Evolutionary conservation across 257 asterid genomes (phyloP).

Genomic region (Scutellaria barbata): DNA sequence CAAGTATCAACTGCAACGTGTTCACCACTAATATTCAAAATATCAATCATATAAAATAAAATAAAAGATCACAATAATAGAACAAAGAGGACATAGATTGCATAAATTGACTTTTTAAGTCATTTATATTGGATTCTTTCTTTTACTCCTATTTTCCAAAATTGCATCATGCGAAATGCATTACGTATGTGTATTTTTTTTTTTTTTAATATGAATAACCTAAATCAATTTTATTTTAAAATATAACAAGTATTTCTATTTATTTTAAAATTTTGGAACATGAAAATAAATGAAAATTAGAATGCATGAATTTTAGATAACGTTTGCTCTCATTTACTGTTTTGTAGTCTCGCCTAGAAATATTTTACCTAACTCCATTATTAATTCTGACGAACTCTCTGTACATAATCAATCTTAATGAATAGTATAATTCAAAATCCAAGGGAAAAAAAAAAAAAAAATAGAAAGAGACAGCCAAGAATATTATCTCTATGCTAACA

Average conservation of each 20-base stretch:
- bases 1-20: not conserved
- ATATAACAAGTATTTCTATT: not conserved
- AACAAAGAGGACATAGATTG: not conserved
- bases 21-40: conserved; percentile 21
- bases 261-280: not conserved
- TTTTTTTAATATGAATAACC: not conserved
- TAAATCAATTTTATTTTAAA: not conserved
- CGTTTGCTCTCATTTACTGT: not conserved
- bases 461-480: not conserved
- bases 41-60: conserved; percentile 4
- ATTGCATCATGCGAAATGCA: not conserved
- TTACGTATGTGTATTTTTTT: too few species aligned
- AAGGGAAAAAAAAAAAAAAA: not conserved
- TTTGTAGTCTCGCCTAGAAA: not conserved
- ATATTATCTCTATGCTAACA: not conserved
- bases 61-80: not conserved
- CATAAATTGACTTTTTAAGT: not conserved
- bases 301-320: not conserved
- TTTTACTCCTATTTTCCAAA: not conserved
- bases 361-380: conserved; percentile 1
- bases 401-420: not conserved
- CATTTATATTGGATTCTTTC: not conserved
- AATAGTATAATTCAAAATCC: not conserved
- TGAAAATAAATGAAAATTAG: not conserved
- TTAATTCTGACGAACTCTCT: not conserved